Conservation (phyloP, 805 yeast genomes). For the Teunomyces pallodes region DNA sequence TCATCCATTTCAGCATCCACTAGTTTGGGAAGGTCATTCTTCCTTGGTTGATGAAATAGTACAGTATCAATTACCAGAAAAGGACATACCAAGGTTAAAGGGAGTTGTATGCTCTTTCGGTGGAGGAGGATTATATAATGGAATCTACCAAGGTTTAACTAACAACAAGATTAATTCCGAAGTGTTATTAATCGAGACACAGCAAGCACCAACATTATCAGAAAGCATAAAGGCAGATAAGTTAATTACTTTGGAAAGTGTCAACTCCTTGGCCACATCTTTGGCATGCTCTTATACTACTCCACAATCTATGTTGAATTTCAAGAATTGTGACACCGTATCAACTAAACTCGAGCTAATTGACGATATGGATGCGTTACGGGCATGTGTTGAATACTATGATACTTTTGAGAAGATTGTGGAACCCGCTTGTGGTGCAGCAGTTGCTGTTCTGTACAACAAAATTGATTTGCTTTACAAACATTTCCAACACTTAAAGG, state of each 20-base stretch:
- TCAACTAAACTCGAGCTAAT: constrained; percentile 23
- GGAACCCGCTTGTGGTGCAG: constrained; percentile 77
- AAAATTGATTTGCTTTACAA: constrained; percentile 25
- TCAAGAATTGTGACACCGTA: constrained; percentile 11
- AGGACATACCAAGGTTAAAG: constrained; percentile 26
- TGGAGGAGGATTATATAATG: constrained; percentile 58
- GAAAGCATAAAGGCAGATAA: constrained; percentile 46
- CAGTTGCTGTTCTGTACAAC: constrained; percentile 52
- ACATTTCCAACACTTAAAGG: constrained; percentile 21
- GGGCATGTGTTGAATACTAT: constrained; percentile 50
- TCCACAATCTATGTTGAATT: constrained; percentile 43
- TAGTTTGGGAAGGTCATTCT: constrained; percentile 57
- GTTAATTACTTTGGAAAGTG: constrained; percentile 43
- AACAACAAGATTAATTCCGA: constrained; percentile 27
- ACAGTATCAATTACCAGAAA: constrained; percentile 17
- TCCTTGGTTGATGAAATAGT: constrained; percentile 46
- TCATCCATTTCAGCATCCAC: constrained; percentile 52
- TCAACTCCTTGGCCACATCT: constrained; percentile 58
- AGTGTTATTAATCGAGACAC: constrained; percentile 52
- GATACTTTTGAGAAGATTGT: constrained; percentile 50
- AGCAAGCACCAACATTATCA: constrained; percentile 59
- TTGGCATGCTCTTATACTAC: constrained; percentile 63
- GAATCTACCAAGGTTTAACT: constrained; percentile 45
- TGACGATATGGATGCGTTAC: constrained; percentile 55
- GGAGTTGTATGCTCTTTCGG: constrained; percentile 56